Conservation (phyloP, 1,139 yeast species). For the Blastobotrys petasosporus region DNA sequence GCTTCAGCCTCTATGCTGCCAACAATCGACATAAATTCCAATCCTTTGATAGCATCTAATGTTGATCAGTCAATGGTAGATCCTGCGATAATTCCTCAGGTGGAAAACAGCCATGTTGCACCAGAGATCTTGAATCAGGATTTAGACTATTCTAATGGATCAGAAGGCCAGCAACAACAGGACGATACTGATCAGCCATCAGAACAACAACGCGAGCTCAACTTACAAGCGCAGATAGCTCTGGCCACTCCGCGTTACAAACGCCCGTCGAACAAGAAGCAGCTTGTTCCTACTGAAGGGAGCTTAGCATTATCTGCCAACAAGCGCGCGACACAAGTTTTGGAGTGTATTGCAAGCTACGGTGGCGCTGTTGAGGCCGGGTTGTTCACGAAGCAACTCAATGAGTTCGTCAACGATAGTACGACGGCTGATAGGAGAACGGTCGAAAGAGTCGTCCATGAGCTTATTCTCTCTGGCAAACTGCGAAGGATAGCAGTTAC, state of each 20-base stretch:
- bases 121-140: too few relatives aligned
- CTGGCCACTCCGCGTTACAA: conserved; percentile 7
- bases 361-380: conserved; percentile 35
- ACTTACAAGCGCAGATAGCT: conserved; percentile 1
- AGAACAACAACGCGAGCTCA: not conserved
- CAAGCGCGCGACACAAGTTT: conserved; percentile 31
- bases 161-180: too few relatives aligned
- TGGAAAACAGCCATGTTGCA: too few relatives aligned
- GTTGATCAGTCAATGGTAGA: too few relatives aligned
- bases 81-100: too few relatives aligned
- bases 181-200: too few relatives aligned
- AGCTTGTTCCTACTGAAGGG: conserved; percentile 8
- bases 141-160: too few relatives aligned
- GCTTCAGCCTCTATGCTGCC: too few relatives aligned
- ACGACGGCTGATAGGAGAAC: conserved; percentile 34
- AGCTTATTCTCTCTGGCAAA: conserved; percentile 25
- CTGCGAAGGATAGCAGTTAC: conserved; percentile 20
- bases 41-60: too few relatives aligned
- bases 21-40: too few relatives aligned
- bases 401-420: conserved; percentile 22
- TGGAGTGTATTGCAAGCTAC: conserved; percentile 29
- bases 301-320: conserved; percentile 30
- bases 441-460: conserved; percentile 23
- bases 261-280: conserved; percentile 4
- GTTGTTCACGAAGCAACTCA: conserved; percentile 22